phyloP scores from a whole-genome alignment of 805 yeast genomes.

The Spencermartinsiella europaea region DNA sequence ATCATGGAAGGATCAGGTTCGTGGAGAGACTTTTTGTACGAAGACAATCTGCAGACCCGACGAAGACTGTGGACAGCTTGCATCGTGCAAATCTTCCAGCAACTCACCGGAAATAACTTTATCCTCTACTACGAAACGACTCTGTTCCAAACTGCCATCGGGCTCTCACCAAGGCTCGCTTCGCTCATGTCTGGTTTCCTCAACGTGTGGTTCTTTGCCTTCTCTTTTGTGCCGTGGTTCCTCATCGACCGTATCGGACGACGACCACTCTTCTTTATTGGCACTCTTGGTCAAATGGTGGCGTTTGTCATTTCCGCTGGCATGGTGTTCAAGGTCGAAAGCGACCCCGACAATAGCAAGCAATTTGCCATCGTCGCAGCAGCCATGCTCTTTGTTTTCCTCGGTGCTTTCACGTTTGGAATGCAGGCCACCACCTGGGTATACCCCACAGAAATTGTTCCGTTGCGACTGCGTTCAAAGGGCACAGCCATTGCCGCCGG shows the following conservation, averaged over 20 bases:
- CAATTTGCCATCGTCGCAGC: conserved; percentile 25
- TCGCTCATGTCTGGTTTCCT: conserved; percentile 10
- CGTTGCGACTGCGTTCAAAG: conserved; percentile 73
- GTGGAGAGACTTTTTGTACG: conserved; percentile 9
- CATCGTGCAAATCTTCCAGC: conserved; percentile 7
- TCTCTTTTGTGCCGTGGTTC: conserved; percentile 13
- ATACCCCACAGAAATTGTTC: conserved; percentile 77
- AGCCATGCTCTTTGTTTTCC: conserved; percentile 69
- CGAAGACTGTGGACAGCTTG: conserved; percentile 12
- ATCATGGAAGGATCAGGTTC: conserved; percentile 6
- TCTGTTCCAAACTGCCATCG: conserved; percentile 13
- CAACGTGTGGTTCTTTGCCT: conserved; percentile 13
- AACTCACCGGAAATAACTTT: conserved; percentile 5
- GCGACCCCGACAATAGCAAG: not conserved
- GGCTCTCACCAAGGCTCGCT: conserved; percentile 10
- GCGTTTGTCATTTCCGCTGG: conserved; percentile 9
- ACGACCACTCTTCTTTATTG: conserved; percentile 5
- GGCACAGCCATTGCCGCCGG: conserved; percentile 87
- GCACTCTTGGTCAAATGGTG: conserved; percentile 10
- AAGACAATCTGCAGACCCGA: conserved; percentile 7
- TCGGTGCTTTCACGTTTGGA: conserved; percentile 71
- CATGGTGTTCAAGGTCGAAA: conserved; percentile 12
- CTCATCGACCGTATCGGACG: conserved; percentile 10
- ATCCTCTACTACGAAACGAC: conserved; percentile 13
- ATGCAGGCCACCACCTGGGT: conserved; percentile 94